Conservation (phyloP, 805 yeast genomes). For the Wickerhamiella siamensis region DNA sequence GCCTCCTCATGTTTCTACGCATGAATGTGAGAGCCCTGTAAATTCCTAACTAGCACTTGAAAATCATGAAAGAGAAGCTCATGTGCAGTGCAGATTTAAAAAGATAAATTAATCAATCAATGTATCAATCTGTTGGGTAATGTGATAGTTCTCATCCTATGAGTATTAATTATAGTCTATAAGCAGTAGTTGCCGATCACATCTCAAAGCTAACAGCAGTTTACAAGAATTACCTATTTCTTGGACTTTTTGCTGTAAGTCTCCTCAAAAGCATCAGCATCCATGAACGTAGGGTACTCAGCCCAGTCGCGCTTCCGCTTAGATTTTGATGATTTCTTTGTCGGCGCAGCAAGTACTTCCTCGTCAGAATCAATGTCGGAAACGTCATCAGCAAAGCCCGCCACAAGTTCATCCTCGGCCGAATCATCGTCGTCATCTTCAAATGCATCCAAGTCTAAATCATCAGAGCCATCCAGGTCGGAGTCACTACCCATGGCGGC, state of each 20-base stretch:
- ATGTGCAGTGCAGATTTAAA: no score
- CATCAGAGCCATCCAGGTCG: conserved; percentile 56
- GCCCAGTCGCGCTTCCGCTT: conserved; percentile 20
- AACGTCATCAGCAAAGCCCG: conserved; percentile 1
- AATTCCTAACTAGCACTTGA: no score
- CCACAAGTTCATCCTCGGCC: conserved; percentile 3
- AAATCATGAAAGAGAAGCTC: no score
- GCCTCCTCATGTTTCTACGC: no score
- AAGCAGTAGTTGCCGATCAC: no score
- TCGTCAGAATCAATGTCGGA: conserved; percentile 1
- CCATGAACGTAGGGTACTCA: conserved; percentile 17
- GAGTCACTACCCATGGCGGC: conserved; percentile 29
- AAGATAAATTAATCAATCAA: no score
- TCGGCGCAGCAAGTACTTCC: not conserved
- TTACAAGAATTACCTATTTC: no score
- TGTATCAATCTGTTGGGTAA: no score
- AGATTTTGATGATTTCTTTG: conserved; percentile 8
- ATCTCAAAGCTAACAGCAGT: no score
- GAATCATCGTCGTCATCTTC: conserved; percentile 46
- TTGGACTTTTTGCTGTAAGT: conserved; percentile 5
- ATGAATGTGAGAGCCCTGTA: no score
- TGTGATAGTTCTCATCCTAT: no score
- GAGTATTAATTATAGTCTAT: no score
- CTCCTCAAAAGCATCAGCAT: conserved; percentile 19
- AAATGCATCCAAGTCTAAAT: conserved; percentile 65